Percentiles rank a stretch among this genome's conserved stretches.
Conservation (phyloP, 208 protist species). For the Crithidia sp. region DNA sequence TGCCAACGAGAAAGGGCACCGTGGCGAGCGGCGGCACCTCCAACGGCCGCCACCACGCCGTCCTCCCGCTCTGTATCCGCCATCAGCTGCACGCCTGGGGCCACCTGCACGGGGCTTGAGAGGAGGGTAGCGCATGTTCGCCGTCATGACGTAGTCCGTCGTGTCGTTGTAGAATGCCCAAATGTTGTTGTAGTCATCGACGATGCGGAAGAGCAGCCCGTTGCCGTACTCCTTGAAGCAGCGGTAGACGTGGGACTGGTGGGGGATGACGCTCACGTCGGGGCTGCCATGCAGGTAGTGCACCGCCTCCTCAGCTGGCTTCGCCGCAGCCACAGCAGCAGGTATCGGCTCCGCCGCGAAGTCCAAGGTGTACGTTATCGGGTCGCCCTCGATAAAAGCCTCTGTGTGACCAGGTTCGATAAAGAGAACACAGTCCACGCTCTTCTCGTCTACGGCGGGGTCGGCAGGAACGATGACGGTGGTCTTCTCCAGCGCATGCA, state of each 20-base stretch:
- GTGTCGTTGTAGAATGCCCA: conserved; percentile 92
- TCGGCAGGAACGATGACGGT: conserved; percentile 23
- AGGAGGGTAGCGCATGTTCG: conserved; percentile 51
- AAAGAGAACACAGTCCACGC: conserved; percentile 44
- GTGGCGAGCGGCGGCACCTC: conserved; percentile 68
- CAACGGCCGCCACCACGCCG: conserved; percentile 52
- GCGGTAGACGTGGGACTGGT: conserved; percentile 51
- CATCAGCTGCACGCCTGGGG: conserved; percentile 39
- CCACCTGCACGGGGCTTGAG: conserved; percentile 32
- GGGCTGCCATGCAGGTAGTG: conserved; percentile 64
- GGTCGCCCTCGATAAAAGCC: conserved; percentile 59
- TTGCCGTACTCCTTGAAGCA: conserved; percentile 84
- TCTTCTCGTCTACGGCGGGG: conserved; percentile 18
- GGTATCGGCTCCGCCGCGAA: conserved; percentile 66
- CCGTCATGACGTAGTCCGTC: conserved; percentile 68
- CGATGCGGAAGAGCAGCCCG: conserved; percentile 84
- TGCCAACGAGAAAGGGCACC: conserved; percentile 61
- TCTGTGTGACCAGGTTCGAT: conserved; percentile 60
- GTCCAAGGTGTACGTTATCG: conserved; percentile 55
- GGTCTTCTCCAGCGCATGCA: conserved; percentile 35
- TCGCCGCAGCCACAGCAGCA: conserved; percentile 1
- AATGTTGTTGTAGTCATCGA: conserved; percentile 60
- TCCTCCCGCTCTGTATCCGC: conserved; percentile 36
- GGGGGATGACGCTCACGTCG: conserved; percentile 55
- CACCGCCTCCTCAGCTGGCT: conserved; percentile 13